Conservation (phyloP, 2,329 filamentous ascomycete species). For the Fusarium anguioides region DNA sequence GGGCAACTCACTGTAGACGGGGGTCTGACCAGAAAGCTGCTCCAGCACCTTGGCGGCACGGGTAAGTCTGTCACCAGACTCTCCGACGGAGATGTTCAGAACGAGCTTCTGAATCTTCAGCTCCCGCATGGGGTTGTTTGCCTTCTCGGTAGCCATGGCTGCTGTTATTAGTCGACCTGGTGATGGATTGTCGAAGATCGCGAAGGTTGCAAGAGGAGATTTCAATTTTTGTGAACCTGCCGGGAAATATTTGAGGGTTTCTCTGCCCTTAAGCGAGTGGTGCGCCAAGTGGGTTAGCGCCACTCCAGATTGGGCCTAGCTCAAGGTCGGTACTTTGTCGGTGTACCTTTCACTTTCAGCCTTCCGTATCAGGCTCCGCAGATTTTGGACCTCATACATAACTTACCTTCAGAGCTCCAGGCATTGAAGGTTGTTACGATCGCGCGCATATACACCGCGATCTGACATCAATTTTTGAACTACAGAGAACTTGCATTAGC, state of each 20-base stretch:
- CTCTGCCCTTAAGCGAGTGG: slow-evolving; percentile 52
- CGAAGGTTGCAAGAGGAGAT: slow-evolving; percentile 41
- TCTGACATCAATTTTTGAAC: slow-evolving; percentile 58
- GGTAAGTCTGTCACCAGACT: slow-evolving; percentile 99
- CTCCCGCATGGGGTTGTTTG: slow-evolving; percentile 99
- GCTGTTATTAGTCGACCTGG: slow-evolving; percentile 52
- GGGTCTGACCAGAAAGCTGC: slow-evolving; percentile 99
- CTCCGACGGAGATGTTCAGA: slow-evolving; percentile 99
- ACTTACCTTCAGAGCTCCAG: slow-evolving; percentile 57
- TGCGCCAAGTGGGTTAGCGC: slow-evolving; percentile 35
- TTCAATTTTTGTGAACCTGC: slow-evolving; percentile 51
- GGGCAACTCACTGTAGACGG: slow-evolving; percentile 88
- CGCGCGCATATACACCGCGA: slow-evolving; percentile 54
- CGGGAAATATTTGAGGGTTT: slow-evolving; percentile 55
- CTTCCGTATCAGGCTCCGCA: slow-evolving; percentile 59
- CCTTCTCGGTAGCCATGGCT: slow-evolving; percentile 78
- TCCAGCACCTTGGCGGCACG: slow-evolving; percentile 99
- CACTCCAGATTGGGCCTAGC: slow-evolving; percentile 42
- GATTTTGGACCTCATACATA: slow-evolving; percentile 58
- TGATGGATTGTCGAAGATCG: slow-evolving; percentile 51
- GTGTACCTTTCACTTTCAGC: slow-evolving; percentile 54
- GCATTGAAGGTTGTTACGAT: slow-evolving; percentile 55
- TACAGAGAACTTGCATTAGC: slow-evolving; percentile 48
- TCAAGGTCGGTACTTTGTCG: slow-evolving; percentile 43
- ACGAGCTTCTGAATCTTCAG: slow-evolving; percentile 99